Conservation (phyloP, 2,329 filamentous ascomycete species). For the Fonsecaea monophora region DNA sequence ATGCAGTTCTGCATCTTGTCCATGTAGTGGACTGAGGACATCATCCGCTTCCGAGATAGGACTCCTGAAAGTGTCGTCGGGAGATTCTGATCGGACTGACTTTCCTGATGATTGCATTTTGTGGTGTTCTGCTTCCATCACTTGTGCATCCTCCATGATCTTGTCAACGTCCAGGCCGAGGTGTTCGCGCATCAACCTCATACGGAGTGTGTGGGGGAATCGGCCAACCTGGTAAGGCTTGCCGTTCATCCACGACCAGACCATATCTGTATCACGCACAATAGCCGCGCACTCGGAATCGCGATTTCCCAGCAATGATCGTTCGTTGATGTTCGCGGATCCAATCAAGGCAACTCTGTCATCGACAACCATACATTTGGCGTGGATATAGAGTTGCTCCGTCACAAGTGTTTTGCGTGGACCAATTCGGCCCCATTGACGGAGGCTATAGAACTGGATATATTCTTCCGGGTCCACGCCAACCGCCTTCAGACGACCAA, state of each 20-base stretch:
- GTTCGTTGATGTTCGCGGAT: conserved; percentile 97
- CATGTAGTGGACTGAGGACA: conserved; percentile 24
- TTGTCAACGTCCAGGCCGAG: conserved; percentile 94
- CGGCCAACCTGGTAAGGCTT: conserved; percentile 86
- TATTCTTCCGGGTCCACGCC: conserved; percentile 94
- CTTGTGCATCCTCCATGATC: conserved; percentile 78
- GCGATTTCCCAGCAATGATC: conserved; percentile 88
- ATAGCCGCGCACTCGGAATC: conserved; percentile 92
- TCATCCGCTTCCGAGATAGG: conserved; percentile 27
- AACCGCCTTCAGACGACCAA: conserved; percentile 77
- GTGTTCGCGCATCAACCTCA: conserved; percentile 96
- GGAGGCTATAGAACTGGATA: conserved; percentile 90
- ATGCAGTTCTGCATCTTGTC: conserved; percentile 42
- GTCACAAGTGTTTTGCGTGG: conserved; percentile 83
- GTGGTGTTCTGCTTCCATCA: conserved; percentile 68
- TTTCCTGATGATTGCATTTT: conserved; percentile 58
- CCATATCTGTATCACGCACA: conserved; percentile 90
- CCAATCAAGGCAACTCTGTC: conserved; percentile 93
- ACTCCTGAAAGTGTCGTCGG: conserved; percentile 35
- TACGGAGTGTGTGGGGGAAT: conserved; percentile 89
- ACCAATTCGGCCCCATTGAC: conserved; percentile 91
- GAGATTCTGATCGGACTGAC: conserved; percentile 37
- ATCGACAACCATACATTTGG: conserved; percentile 95
- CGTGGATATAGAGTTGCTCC: conserved; percentile 97
- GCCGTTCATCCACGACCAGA: conserved; percentile 89